Evolutionary conservation across 1,284 basidiomycete genomes (phyloP), one percentile per base, ranked within the genome.

Genomic region (Tilletia setariae): DNA sequence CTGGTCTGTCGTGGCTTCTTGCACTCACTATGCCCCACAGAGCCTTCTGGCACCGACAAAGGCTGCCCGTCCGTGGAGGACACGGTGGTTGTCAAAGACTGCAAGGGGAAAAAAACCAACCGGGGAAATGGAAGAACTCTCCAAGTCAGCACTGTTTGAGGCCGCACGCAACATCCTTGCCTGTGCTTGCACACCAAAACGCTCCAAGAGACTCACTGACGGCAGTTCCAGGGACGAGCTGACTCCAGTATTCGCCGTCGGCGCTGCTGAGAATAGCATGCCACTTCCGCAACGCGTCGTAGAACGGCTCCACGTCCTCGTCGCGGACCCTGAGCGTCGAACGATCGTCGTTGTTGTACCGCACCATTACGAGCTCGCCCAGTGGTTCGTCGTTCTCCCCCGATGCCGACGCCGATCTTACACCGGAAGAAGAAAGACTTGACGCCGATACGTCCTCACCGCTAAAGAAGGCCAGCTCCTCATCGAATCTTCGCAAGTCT

Each of bases 341-440:
- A 62, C 95, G 85, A 82, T 98, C 95, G 76, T 95, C 92, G 71
- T 94, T 95, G 81, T 98, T 98, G 91, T 94, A 98, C 51, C 94
- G 84, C 15, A 97, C 90, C 72, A 92, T 89, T 1, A 86, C 83
- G 0, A 98, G 86, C 66, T 89, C 87, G 0, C 89, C 89, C 4
- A 86, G 86, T 1, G 83, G 69, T 1, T 70, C 68, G 56, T 78
- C 76, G 3, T 30, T 4, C 40, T 46, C 42, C 63, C 23, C 23
- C 47, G 47, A 21, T 23, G 47, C 25, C 47, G 47, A n/a, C 47
- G 47, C 25, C 8, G 47, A 11, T 1, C n/a, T n/a, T n/a, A n/a
- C n/a, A n/a, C n/a, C n/a, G n/a, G n/a, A n/a, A n/a, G n/a, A n/a
- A n/a, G n/a, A n/a, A n/a, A n/a, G n/a, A n/a, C n/a, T n/a, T n/a